Evolutionary conservation across 129 eudicot genomes (phyloP).

Genomic region (Apium graveolens): DNA sequence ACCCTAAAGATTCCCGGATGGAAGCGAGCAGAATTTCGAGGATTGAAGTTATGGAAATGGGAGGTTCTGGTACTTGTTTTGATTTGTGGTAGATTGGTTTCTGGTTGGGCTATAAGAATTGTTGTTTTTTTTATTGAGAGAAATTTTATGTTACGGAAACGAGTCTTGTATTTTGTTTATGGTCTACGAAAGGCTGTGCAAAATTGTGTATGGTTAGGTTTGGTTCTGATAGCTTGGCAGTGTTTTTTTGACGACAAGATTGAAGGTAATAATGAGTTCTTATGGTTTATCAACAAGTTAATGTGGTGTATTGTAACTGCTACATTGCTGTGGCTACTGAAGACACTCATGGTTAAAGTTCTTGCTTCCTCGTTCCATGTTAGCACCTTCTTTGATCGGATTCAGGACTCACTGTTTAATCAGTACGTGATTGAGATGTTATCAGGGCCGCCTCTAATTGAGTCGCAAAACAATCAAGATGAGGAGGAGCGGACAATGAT

Average conservation of each 20-base stretch:
- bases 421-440: constrained; percentile 76
- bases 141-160: constrained; percentile 56
- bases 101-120: constrained; percentile 66
- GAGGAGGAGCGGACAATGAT: constrained; percentile 65
- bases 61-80: constrained; percentile 68
- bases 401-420: constrained; percentile 76
- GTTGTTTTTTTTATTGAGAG: constrained; percentile 66
- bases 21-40: constrained; percentile 37
- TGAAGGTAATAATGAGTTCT: constrained; percentile 37
- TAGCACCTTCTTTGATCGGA: constrained; percentile 77
- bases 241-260: constrained; percentile 52
- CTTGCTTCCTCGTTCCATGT: constrained; percentile 86
- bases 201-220: constrained; percentile 72
- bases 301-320: constrained; percentile 62
- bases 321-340: constrained; percentile 57
- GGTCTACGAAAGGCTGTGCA: constrained; percentile 65
- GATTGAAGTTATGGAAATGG: constrained; percentile 77
- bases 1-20: constrained; percentile 30
- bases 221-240: constrained; percentile 76
- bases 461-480: constrained; percentile 30
- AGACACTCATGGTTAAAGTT: constrained; percentile 79
- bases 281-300: constrained; percentile 40
- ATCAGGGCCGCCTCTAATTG: constrained; percentile 67
- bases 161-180: constrained; percentile 69
- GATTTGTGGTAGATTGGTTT: constrained; percentile 76